These are phyloP conservation scores for Akanthomyces lecanii DNA, from an alignment of 2,329 filamentous ascomycete species.

Conservation along the genomic window DNA sequence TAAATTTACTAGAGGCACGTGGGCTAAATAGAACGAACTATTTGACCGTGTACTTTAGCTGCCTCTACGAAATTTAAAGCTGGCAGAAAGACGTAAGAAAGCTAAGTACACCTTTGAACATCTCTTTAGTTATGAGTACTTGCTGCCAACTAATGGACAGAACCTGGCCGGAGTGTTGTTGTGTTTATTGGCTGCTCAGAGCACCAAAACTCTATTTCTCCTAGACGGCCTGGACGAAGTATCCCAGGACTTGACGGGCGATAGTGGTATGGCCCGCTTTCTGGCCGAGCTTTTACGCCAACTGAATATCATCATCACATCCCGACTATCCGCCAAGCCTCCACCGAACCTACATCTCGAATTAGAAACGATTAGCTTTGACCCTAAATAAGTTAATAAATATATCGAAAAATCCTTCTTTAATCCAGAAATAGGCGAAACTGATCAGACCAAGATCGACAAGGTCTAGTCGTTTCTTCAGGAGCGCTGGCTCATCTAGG, in stretches of 20 bases:
- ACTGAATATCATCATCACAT: constrained; percentile 38
- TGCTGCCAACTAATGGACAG: constrained; percentile 18
- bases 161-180: constrained; percentile 22
- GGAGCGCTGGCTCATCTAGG: constrained; percentile 29
- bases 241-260: constrained; percentile 11
- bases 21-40: constrained; percentile 23
- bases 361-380: neutral
- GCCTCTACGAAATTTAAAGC: constrained; percentile 34
- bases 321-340: constrained; percentile 29
- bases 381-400: neutral
- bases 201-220: constrained; percentile 32
- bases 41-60: constrained; percentile 39
- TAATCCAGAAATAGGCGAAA: constrained; percentile 35
- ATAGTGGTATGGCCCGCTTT: neutral
- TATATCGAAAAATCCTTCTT: constrained; percentile 23
- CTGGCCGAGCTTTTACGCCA: constrained; percentile 26
- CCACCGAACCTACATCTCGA: constrained; percentile 18
- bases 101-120: constrained; percentile 23
- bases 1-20: constrained; percentile 26
- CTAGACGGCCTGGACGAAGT: too few species aligned
- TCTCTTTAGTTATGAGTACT: constrained; percentile 29
- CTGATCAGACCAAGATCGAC: constrained; percentile 5
- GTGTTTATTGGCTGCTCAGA: constrained; percentile 6
- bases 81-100: neutral
- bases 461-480: constrained; percentile 27